phyloP scores from a whole-genome alignment of 805 yeast genomes.

The Monosporozyma servazzii region DNA sequence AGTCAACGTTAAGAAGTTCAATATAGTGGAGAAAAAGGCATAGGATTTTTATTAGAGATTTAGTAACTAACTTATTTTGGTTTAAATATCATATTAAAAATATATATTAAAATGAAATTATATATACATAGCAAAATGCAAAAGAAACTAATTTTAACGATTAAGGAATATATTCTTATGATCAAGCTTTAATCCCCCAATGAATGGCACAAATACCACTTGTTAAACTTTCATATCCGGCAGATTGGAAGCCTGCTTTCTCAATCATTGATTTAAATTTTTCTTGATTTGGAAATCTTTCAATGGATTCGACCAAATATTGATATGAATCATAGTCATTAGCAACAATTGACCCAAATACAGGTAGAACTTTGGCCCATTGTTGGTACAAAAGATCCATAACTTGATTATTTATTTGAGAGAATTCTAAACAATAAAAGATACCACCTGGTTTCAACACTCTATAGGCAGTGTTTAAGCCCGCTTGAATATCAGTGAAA shows the following conservation, averaged over 20 bases:
- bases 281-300: constrained; percentile 86
- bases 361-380: constrained; percentile 81
- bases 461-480: constrained; percentile 89
- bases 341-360: constrained; percentile 92
- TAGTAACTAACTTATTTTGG: neutral
- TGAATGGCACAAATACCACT: constrained; percentile 95
- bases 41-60: neutral
- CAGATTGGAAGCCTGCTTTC: constrained; percentile 90
- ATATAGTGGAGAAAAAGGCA: neutral
- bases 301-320: constrained; percentile 89
- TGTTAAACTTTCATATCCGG: constrained; percentile 88
- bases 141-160: neutral
- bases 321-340: constrained; percentile 95
- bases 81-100: neutral
- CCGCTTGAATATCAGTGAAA: constrained; percentile 90
- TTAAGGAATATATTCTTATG: neutral
- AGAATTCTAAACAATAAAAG: constrained; percentile 91
- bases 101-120: neutral
- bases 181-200: constrained; percentile 78
- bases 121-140: neutral
- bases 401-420: constrained; percentile 75
- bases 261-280: constrained; percentile 84
- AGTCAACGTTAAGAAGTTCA: constrained; percentile 28
- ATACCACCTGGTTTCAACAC: constrained; percentile 96
- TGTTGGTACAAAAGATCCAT: constrained; percentile 73